These are phyloP conservation scores for Boletus rex-veris DNA, from an alignment of 768 basidiomycete genomes.

Conservation along the genomic window DNA sequence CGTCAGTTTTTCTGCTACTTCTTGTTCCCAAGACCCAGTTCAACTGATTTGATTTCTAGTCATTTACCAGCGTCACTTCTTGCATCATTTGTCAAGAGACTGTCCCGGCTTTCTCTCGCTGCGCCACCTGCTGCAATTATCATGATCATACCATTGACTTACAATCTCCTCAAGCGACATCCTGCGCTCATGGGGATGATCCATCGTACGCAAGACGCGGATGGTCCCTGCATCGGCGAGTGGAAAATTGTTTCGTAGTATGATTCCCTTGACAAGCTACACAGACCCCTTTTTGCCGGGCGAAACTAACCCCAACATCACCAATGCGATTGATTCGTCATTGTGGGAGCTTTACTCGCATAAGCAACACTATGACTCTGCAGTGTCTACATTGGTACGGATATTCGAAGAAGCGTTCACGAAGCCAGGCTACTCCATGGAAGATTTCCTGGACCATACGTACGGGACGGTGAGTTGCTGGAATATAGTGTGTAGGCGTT, in stretches of 20 bases:
- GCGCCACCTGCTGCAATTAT: constrained; percentile 91
- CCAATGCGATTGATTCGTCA: constrained; percentile 81
- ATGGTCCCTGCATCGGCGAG: constrained; percentile 36
- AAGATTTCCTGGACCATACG: constrained; percentile 95
- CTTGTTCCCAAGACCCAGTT: not conserved
- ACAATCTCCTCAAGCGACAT: constrained; percentile 91
- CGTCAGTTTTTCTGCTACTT: constrained; percentile 51
- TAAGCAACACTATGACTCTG: constrained; percentile 76
- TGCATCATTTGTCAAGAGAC: constrained; percentile 91
- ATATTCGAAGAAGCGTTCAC: constrained; percentile 92
- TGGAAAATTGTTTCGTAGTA: not conserved
- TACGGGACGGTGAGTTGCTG: constrained; percentile 65
- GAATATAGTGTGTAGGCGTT: not conserved
- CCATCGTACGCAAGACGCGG: constrained; percentile 53
- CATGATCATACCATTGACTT: constrained; percentile 88
- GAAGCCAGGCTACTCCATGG: constrained; percentile 86
- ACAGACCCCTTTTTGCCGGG: constrained; percentile 65
- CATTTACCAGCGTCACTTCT: constrained; percentile 89
- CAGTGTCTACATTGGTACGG: constrained; percentile 82
- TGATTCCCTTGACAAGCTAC: constrained; percentile 6
- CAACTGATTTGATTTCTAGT: constrained; percentile 37
- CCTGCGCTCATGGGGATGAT: constrained; percentile 92
- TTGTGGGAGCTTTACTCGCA: constrained; percentile 90
- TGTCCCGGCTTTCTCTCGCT: constrained; percentile 76
- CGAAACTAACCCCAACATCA: constrained; percentile 71